Percentiles rank a stretch among this genome's conserved stretches.
phyloP scores from a whole-genome alignment of 352 stramenopile species.

The Globisporangium alternatum region DNA sequence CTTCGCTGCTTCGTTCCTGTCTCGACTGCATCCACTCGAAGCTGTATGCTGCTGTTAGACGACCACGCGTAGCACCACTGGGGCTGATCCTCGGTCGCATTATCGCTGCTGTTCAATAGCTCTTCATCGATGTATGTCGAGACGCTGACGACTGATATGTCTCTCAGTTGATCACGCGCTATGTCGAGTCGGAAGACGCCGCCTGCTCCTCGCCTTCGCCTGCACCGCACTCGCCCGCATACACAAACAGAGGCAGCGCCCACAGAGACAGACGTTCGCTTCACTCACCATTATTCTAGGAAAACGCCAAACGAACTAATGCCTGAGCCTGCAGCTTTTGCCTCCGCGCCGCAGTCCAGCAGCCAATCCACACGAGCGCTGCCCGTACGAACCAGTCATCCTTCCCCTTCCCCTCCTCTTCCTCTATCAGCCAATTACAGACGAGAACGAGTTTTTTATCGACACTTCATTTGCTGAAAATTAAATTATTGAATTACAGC shows the following conservation, averaged over 20 bases:
- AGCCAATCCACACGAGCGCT: constrained; percentile 31
- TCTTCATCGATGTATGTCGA: no score
- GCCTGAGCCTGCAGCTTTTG: constrained; percentile 18
- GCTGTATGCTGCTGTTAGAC: no score
- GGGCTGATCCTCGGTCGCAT: no score
- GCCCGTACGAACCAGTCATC: constrained; percentile 76
- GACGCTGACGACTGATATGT: no score
- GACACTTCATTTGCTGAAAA: constrained; percentile 37
- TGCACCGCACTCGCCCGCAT: neutral
- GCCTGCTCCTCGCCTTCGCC: neutral
- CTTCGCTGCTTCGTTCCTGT: neutral
- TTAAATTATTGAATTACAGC: neutral
- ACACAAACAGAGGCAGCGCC: neutral
- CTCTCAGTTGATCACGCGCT: neutral
- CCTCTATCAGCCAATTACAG: constrained; percentile 38
- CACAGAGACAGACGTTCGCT: neutral
- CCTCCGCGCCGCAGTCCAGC: constrained; percentile 1
- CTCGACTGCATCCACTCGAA: neutral
- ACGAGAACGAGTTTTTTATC: neutral
- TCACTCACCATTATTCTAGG: constrained; percentile 79
- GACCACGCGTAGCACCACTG: no score
- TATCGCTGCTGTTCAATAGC: no score
- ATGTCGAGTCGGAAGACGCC: no score
- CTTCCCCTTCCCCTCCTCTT: constrained; percentile 29
- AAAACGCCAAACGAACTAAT: constrained; percentile 88